These are phyloP conservation scores for Naganishia vaughanmartiniae DNA, from an alignment of 768 basidiomycete species.

Conservation along the genomic window DNA sequence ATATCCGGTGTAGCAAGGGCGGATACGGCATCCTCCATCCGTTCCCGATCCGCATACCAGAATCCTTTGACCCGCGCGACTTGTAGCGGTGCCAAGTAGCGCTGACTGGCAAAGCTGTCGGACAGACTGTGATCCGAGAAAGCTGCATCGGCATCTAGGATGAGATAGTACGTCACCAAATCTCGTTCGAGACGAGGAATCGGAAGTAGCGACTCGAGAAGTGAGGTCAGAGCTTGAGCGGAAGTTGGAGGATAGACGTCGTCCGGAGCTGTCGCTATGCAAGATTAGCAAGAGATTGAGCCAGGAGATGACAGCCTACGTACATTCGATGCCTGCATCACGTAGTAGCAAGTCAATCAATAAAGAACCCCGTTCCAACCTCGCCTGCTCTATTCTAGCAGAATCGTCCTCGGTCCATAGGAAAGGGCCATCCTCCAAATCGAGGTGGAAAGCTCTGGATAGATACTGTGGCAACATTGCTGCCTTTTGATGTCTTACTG, in stretches of 20 bases:
- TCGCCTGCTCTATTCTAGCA: background rate
- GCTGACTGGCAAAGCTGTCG: background rate
- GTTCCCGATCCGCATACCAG: slow-evolving; percentile 4
- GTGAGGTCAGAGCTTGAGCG: background rate
- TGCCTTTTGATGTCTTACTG: background rate
- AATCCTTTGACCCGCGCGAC: background rate
- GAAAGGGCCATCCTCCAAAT: background rate
- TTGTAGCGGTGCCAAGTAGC: background rate
- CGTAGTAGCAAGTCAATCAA: slow-evolving; percentile 10
- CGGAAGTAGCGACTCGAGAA: background rate
- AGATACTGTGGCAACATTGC: background rate
- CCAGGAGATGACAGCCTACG: background rate
- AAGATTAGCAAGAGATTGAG: too few species aligned
- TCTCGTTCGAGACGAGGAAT: slow-evolving; percentile 6
- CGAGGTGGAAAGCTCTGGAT: background rate
- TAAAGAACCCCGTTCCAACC: background rate
- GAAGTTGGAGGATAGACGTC: slow-evolving; percentile 2
- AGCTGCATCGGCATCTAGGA: background rate
- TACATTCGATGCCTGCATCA: slow-evolving; percentile 1
- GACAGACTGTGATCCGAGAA: background rate
- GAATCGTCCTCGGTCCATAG: background rate
- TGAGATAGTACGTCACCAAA: slow-evolving; percentile 9
- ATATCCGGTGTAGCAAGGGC: background rate
- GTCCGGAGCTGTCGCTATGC: background rate
- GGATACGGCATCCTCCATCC: background rate